Conservation (phyloP, 1,284 basidiomycete species). For the Mycena citricolor region DNA sequence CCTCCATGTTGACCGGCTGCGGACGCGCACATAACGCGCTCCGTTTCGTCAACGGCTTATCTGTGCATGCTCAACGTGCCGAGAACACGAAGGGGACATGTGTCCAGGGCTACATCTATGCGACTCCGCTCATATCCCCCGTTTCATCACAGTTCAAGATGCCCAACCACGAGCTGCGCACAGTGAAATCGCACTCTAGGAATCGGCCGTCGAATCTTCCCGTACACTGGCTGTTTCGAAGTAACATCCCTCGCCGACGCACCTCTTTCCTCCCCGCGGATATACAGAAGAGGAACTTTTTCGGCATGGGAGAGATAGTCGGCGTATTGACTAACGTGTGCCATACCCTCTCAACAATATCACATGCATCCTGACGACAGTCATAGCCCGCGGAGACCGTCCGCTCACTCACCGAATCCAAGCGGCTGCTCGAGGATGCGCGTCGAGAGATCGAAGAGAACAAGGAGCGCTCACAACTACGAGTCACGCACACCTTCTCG, state of each 20-base stretch:
- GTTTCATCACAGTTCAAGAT: background rate
- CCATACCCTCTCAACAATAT: background rate
- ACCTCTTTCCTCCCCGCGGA: constrained; percentile 57
- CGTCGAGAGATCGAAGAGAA: constrained; percentile 69
- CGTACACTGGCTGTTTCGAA: constrained; percentile 68
- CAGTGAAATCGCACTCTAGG: constrained; percentile 11
- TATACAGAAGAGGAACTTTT: constrained; percentile 67
- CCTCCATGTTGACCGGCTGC: too few species aligned
- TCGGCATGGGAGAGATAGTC: constrained; percentile 77
- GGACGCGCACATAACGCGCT: too few species aligned
- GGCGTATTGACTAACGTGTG: constrained; percentile 73
- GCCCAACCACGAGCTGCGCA: constrained; percentile 20
- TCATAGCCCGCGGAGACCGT: constrained; percentile 73
- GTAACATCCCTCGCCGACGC: constrained; percentile 64
- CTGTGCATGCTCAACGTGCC: too few species aligned
- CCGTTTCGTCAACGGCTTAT: too few species aligned
- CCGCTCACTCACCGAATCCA: constrained; percentile 74
- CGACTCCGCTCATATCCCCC: background rate
- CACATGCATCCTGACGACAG: constrained; percentile 14
- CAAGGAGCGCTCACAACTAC: constrained; percentile 62
- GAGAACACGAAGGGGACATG: background rate
- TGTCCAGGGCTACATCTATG: background rate
- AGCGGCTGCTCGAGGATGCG: constrained; percentile 71
- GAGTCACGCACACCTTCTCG: constrained; percentile 76
- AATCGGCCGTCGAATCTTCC: constrained; percentile 8